A percentile compares a stretch with the other conserved stretches of the same genome.
Conservation (phyloP, 257 asterid species). For the Primulina tabacum region DNA sequence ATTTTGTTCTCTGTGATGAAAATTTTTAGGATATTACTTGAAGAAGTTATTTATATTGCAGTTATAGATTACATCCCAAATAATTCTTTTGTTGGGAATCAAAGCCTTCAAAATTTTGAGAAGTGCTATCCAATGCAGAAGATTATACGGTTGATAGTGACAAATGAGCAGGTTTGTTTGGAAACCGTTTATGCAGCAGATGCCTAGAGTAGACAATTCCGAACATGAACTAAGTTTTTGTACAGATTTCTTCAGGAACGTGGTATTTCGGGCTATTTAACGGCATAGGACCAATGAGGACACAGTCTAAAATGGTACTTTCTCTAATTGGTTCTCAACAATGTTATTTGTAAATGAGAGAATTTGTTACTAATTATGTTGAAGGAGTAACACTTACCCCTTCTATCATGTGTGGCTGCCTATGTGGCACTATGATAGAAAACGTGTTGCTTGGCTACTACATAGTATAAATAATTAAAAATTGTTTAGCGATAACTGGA, state of each 20-base stretch:
- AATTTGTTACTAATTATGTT: not conserved
- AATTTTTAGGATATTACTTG: slow-evolving; percentile 16
- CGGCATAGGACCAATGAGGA: slow-evolving; percentile 84
- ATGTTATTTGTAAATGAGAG: not conserved
- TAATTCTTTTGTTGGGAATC: slow-evolving; percentile 53
- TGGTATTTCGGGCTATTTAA: slow-evolving; percentile 94
- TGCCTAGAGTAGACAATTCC: slow-evolving; percentile 9
- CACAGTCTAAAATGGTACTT: slow-evolving; percentile 92
- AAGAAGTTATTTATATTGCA: slow-evolving; percentile 36
- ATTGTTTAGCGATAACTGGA: too few relatives aligned
- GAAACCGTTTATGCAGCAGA: slow-evolving; percentile 11
- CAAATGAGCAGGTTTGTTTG: slow-evolving; percentile 76
- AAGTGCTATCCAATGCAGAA: slow-evolving; percentile 93
- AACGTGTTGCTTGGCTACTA: too few relatives aligned
- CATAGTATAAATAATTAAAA: too few relatives aligned
- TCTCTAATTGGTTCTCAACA: slow-evolving; percentile 10
- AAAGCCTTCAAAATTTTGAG: slow-evolving; percentile 62
- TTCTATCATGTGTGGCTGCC: not conserved
- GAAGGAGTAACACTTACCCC: not conserved
- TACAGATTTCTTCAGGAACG: slow-evolving; percentile 82
- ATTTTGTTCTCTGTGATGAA: not conserved
- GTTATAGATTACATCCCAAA: slow-evolving; percentile 53
- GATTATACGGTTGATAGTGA: slow-evolving; percentile 50
- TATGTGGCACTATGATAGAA: not conserved
- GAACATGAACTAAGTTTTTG: slow-evolving; percentile 20